These are phyloP conservation scores for Podila epicladia DNA, from an alignment of 192 early-diverging fungal species.

Conservation along the genomic window DNA sequence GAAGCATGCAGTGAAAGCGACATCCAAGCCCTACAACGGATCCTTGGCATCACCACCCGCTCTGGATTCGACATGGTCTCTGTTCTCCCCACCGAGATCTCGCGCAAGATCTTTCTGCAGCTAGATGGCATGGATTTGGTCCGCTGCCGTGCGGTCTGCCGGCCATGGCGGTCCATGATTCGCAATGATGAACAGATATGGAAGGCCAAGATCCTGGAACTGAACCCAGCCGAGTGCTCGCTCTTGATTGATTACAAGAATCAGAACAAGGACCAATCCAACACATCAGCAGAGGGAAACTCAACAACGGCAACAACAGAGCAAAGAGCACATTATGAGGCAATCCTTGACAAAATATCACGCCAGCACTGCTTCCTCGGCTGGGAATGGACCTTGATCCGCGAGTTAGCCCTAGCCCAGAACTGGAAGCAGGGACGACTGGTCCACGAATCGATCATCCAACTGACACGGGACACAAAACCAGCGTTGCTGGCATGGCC, in stretches of 20 bases:
- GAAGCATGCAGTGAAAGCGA: slow-evolving; percentile 12
- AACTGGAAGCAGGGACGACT: slow-evolving; percentile 20
- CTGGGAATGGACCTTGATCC: slow-evolving; percentile 17
- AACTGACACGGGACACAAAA: slow-evolving; percentile 11
- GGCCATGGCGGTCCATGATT: slow-evolving; percentile 24
- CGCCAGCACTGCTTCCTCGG: slow-evolving; percentile 9
- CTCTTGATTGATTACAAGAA: slow-evolving; percentile 1
- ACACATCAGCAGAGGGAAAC: too few species aligned
- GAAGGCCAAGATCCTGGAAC: slow-evolving; percentile 15
- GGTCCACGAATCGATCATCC: slow-evolving; percentile 10
- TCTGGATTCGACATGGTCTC: slow-evolving; percentile 37
- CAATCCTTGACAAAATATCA: slow-evolving; percentile 10
- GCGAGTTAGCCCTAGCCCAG: slow-evolving; percentile 20
- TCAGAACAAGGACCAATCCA: neutral
- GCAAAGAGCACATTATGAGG: neutral
- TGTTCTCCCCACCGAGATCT: slow-evolving; percentile 14
- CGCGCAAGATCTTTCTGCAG: slow-evolving; percentile 16
- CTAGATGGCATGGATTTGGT: slow-evolving; percentile 35
- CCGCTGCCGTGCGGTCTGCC: slow-evolving; percentile 35
- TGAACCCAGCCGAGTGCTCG: slow-evolving; percentile 14
- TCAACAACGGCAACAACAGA: neutral
- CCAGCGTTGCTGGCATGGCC: slow-evolving; percentile 24
- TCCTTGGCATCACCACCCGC: slow-evolving; percentile 20
- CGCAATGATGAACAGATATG: slow-evolving; percentile 5
- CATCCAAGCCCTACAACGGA: slow-evolving; percentile 20